phyloP scores from a whole-genome alignment of 768 basidiomycete species.

The Lactifluus rugatus region DNA sequence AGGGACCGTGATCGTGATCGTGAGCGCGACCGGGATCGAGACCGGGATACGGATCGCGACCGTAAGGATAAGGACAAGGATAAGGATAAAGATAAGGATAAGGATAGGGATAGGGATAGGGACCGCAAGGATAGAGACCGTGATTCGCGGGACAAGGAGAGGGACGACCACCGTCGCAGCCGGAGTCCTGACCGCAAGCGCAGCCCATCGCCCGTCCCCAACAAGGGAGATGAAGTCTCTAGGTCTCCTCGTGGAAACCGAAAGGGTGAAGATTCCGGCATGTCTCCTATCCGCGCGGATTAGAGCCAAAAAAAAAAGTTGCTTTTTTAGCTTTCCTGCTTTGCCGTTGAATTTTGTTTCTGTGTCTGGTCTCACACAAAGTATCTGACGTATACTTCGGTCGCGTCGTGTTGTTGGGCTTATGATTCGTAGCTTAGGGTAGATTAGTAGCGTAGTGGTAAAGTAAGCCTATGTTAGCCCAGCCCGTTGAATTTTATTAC shows the following conservation, averaged over 20 bases:
- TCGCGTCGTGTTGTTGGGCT: neutral
- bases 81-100: no score
- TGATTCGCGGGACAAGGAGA: constrained; percentile 32
- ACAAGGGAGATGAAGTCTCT: constrained; percentile 35
- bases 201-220: constrained; percentile 34
- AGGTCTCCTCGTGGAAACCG: constrained; percentile 43
- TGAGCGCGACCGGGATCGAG: constrained; percentile 27
- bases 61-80: constrained; percentile 22
- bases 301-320: constrained; percentile 23
- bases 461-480: no score
- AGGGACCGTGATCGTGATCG: constrained; percentile 9
- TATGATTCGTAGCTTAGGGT: constrained; percentile 7
- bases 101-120: constrained; percentile 21
- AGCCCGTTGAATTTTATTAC: no score
- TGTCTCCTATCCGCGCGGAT: constrained; percentile 42
- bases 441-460: neutral
- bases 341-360: constrained; percentile 4
- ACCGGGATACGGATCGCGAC: constrained; percentile 26
- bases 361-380: neutral
- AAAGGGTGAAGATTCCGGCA: constrained; percentile 37
- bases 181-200: constrained; percentile 39
- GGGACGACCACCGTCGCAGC: constrained; percentile 32
- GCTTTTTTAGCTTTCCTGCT: neutral
- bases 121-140: constrained; percentile 30
- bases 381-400: neutral